phyloP scores from a whole-genome alignment of 208 protist genomes.

The Leishmania turanica region DNA sequence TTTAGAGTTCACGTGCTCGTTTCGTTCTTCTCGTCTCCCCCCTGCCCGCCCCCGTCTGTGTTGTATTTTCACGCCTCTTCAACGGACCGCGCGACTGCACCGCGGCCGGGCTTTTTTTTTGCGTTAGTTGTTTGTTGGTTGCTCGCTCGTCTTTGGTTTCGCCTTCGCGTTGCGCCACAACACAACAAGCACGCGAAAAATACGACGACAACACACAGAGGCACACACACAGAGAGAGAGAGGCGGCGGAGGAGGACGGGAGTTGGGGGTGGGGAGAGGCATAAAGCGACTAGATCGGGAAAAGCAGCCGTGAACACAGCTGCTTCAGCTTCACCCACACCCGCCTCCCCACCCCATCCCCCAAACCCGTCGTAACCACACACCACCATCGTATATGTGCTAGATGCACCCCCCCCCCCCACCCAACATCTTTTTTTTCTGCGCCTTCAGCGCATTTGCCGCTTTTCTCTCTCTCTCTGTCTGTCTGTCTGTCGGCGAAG shows the following conservation, averaged over 20 bases:
- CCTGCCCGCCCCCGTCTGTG: background rate
- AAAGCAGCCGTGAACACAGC: no score
- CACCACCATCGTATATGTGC: background rate
- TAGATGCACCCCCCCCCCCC: background rate
- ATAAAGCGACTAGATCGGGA: background rate
- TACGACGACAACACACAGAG: background rate
- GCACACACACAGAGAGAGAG: background rate
- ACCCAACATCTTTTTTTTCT: background rate
- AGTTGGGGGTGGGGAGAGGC: no score
- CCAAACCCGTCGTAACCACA: background rate
- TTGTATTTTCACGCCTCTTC: background rate
- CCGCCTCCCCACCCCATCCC: background rate
- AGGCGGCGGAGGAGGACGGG: background rate
- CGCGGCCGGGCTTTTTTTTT: no score
- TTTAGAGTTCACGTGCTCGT: background rate
- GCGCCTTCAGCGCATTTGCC: background rate
- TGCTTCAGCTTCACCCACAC: background rate
- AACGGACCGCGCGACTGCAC: background rate
- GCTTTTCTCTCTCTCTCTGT: background rate
- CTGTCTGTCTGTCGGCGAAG: background rate
- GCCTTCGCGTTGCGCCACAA: no score
- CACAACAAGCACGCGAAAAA: no score
- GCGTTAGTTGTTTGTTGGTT: background rate
- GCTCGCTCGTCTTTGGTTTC: background rate
- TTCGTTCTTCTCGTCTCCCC: background rate